Base-by-base conservation (phyloP, 139 green algal species). In the Chlorella sp. region DNA sequence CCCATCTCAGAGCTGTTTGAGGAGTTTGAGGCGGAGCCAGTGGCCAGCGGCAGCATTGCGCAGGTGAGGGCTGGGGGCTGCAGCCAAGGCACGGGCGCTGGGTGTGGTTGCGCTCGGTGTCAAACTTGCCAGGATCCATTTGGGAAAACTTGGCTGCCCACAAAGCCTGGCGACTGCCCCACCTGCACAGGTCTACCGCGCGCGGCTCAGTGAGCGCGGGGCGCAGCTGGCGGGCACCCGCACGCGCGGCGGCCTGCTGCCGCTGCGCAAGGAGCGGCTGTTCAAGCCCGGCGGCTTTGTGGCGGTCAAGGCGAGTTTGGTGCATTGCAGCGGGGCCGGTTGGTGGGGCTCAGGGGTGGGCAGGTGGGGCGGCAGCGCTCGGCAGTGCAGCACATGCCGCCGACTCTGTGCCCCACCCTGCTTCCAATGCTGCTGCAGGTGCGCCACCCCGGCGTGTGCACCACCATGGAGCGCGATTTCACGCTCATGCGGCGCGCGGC, bases 1-100 rank as follows among this genome's bases (percentile, higher is more conserved):
- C 78, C 89, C 38, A 69, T 99, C 28, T 85, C 94, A 3, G 51
- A 94, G 36, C 84, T 99, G 39, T 99, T 99, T 70, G 88, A 93
- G 18, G 81, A 73, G 25, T 98, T 99, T 62, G 94, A 98, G 38
- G 64, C 91, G 18, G 76, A 91, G 64, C 94, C 97, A 0, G 79
- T 99, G 16, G 97, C 97, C 4, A 95, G 88, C 25, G 97, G 97
- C 63, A 98, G 92, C 89, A 98, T 99, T 34, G 97, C 96, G 25
- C 97, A 99, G 94, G 74, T 81, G 74, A n/a, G n/a, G n/a, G n/a
- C n/a, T n/a, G n/a, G n/a, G n/a, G n/a, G n/a, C n/a, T n/a, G n/a
- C n/a, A n/a, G n/a, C n/a, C n/a, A n/a, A n/a, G n/a, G n/a, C n/a
- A n/a, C n/a, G n/a, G n/a, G n/a, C n/a, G n/a, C n/a, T n/a, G n/a